These are phyloP conservation scores for Calcarisporium arbuscula DNA, from an alignment of 2,329 filamentous ascomycete genomes.

Conservation along the genomic window DNA sequence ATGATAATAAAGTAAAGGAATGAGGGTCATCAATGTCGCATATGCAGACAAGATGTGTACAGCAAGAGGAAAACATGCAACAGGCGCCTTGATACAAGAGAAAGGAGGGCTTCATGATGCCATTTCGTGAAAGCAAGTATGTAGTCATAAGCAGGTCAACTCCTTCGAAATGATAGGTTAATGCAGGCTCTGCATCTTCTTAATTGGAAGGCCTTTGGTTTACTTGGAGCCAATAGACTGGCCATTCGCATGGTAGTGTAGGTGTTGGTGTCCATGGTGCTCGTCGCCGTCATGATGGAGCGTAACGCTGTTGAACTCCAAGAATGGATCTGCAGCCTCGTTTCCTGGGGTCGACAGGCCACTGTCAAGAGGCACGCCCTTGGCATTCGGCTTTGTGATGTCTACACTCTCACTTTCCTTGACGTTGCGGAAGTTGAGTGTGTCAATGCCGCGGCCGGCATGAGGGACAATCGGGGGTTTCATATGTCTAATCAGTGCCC, in stretches of 20 bases:
- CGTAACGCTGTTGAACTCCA: constrained; percentile 98
- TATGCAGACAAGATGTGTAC: too few relatives aligned
- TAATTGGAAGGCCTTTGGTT: too few relatives aligned
- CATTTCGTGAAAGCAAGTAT: too few relatives aligned
- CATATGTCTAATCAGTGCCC: constrained; percentile 95
- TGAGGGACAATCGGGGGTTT: constrained; percentile 96
- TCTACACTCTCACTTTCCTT: constrained; percentile 97
- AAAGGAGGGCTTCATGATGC: too few relatives aligned
- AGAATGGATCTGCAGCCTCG: constrained; percentile 83
- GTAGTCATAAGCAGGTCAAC: too few relatives aligned
- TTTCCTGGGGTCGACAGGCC: constrained; percentile 78
- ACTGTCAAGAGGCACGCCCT: constrained; percentile 81
- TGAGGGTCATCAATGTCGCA: too few relatives aligned
- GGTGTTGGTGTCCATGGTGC: constrained; percentile 29
- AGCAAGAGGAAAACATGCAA: too few relatives aligned
- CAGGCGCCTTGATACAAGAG: too few relatives aligned
- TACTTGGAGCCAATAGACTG: constrained; percentile 13
- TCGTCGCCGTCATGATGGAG: constrained; percentile 94
- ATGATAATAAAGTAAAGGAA: too few relatives aligned
- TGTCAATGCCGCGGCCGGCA: constrained; percentile 84
- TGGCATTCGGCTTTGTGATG: constrained; percentile 57
- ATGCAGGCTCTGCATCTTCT: too few relatives aligned
- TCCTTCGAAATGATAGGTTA: too few relatives aligned
- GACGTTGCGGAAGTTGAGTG: constrained; percentile 94
- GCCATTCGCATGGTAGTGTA: constrained; percentile 19